A percentile compares a stretch with the other conserved stretches of the same genome.
phyloP scores from a whole-genome alignment of 495 filamentous ascomycete species.

The Aspergillus biplanus region DNA sequence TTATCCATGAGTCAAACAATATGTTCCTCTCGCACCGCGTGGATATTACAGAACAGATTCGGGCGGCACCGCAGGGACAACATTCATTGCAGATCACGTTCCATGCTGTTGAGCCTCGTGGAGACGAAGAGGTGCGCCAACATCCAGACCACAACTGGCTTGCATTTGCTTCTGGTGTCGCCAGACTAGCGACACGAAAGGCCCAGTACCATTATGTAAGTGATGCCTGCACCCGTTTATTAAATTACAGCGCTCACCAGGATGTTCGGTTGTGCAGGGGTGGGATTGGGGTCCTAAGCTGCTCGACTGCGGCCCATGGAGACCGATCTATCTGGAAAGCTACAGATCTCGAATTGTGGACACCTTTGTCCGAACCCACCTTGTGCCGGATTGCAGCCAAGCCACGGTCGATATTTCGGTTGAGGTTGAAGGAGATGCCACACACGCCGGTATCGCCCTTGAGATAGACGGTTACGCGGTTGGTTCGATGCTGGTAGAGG shows the following conservation, averaged over 20 bases:
- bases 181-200: not conserved
- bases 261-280: not conserved
- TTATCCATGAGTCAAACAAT: not conserved
- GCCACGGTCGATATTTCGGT: not conserved
- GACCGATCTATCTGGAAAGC: not conserved
- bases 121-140: not conserved
- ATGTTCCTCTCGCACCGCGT: constrained; percentile 1
- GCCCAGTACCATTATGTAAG: constrained; percentile 6
- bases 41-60: not conserved
- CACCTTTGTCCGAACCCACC: not conserved
- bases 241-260: not conserved
- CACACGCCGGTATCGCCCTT: not conserved
- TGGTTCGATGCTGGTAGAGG: not conserved
- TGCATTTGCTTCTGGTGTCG: not conserved
- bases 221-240: not conserved
- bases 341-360: not conserved
- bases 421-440: not conserved
- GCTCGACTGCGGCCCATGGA: constrained; percentile 1
- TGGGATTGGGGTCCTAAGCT: constrained; percentile 10
- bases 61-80: not conserved
- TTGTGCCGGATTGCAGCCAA: not conserved
- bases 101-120: not conserved
- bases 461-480: not conserved
- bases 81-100: not conserved
- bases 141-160: not conserved